A percentile compares a stretch with the other conserved stretches of the same genome.
These are phyloP conservation scores for Tylopilus vinaceipallidus DNA, from an alignment of 768 basidiomycete genomes.

Conservation along the genomic window DNA sequence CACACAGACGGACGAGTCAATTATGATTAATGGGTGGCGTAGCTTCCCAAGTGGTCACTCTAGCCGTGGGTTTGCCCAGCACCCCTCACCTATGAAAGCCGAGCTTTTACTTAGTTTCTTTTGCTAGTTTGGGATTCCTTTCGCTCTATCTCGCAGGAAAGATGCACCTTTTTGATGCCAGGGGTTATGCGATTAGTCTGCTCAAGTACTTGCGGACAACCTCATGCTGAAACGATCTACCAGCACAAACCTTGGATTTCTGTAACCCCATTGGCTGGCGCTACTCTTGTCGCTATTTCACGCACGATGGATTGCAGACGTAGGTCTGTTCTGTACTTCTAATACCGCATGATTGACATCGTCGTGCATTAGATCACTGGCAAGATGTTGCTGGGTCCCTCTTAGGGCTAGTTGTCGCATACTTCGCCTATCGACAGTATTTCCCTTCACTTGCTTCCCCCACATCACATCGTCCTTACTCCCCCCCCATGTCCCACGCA, in stretches of 20 bases:
- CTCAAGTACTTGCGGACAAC: background rate
- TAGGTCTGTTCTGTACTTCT: constrained; percentile 27
- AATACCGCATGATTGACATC: constrained; percentile 5
- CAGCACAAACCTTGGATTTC: constrained; percentile 84
- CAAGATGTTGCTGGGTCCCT: constrained; percentile 84
- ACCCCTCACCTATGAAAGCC: background rate
- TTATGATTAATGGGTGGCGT: constrained; percentile 81
- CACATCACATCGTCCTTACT: constrained; percentile 65
- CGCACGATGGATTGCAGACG: constrained; percentile 92
- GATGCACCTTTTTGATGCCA: constrained; percentile 81
- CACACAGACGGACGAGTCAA: constrained; percentile 57
- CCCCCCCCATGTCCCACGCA: constrained; percentile 60
- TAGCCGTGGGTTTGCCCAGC: constrained; percentile 53
- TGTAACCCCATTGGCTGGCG: constrained; percentile 72
- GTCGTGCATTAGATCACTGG: constrained; percentile 69
- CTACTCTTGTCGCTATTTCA: constrained; percentile 75
- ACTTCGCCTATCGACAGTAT: constrained; percentile 81
- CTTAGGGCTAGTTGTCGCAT: constrained; percentile 69
- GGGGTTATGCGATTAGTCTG: constrained; percentile 62
- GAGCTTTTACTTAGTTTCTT: constrained; percentile 60
- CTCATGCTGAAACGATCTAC: constrained; percentile 2
- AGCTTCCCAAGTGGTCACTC: constrained; percentile 94
- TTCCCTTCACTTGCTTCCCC: constrained; percentile 70
- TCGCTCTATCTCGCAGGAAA: constrained; percentile 90
- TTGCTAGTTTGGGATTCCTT: constrained; percentile 89